Percentiles rank a stretch among this genome's conserved stretches.
These are phyloP conservation scores for Inga laurina DNA, from an alignment of 306 rosid genomes.

Conservation along the genomic window DNA sequence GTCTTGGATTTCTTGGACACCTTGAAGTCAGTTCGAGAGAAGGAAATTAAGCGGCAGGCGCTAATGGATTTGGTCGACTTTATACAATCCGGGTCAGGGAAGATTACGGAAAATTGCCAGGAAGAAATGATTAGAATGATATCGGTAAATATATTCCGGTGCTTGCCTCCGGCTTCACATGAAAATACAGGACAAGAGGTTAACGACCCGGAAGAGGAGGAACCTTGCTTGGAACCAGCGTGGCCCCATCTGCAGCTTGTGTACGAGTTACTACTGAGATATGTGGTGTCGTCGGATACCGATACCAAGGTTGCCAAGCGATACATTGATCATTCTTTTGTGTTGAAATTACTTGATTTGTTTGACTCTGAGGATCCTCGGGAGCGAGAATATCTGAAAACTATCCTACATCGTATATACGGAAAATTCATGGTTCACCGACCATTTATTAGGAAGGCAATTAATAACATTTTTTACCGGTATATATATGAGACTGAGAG, in stretches of 20 bases:
- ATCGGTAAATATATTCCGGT: constrained; percentile 82
- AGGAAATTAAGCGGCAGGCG: constrained; percentile 84
- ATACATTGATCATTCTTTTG: constrained; percentile 91
- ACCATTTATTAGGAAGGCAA: constrained; percentile 93
- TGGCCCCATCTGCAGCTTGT: constrained; percentile 98
- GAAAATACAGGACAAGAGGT: constrained; percentile 84
- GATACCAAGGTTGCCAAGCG: constrained; percentile 91
- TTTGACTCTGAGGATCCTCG: constrained; percentile 91
- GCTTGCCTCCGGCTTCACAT: constrained; percentile 81
- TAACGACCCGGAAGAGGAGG: constrained; percentile 90
- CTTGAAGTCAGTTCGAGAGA: constrained; percentile 69
- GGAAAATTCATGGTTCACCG: constrained; percentile 99
- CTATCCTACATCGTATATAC: constrained; percentile 88
- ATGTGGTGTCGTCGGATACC: constrained; percentile 87
- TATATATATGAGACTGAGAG: constrained; percentile 89
- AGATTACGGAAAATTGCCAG: constrained; percentile 79
- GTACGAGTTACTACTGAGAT: constrained; percentile 85
- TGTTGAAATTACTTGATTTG: constrained; percentile 81
- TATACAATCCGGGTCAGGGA: constrained; percentile 91
- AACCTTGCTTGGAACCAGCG: constrained; percentile 74
- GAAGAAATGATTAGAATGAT: constrained; percentile 93
- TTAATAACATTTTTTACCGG: constrained; percentile 89
- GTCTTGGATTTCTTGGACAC: constrained; percentile 77
- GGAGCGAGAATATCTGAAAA: constrained; percentile 95
- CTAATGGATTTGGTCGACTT: constrained; percentile 86